Conservation (phyloP, 441 rosid species). For the Populus hybrid region DNA sequence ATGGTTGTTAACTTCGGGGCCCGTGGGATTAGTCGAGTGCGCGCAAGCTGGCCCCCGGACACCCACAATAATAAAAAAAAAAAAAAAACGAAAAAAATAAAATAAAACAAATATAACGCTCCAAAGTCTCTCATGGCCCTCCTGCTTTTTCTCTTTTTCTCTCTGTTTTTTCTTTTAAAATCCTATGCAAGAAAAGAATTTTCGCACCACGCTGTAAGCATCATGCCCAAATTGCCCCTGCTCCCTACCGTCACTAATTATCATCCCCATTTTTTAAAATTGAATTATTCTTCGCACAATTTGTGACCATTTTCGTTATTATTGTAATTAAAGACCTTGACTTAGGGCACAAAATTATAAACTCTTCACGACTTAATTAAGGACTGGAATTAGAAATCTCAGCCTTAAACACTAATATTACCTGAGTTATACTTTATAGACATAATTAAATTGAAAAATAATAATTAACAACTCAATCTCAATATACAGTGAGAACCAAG, state of each 20-base stretch:
- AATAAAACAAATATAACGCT: background rate
- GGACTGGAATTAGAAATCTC: background rate
- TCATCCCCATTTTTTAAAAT: background rate
- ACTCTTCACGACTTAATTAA: background rate
- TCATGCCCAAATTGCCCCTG: background rate
- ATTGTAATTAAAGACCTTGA: background rate
- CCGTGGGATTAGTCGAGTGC: too few relatives aligned
- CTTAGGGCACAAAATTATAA: background rate
- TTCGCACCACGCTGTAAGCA: background rate
- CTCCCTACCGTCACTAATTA: background rate
- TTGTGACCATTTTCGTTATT: background rate
- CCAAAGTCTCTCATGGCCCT: background rate
- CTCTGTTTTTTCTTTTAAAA: background rate
- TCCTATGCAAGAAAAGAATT: background rate
- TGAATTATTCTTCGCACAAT: background rate
- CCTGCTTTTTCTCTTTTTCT: background rate
- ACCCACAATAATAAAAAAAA: too few relatives aligned
- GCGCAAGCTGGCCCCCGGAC: too few relatives aligned
- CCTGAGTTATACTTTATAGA: too few relatives aligned
- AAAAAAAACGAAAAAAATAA: too few relatives aligned
- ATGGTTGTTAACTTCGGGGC: too few relatives aligned
- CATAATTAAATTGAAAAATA: too few relatives aligned
- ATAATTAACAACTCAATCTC: too few relatives aligned
- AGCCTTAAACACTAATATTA: background rate
- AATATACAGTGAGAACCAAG: too few relatives aligned